Conservation (phyloP, 2,329 filamentous ascomycete genomes). For the Beauveria scarabaeidicola region DNA sequence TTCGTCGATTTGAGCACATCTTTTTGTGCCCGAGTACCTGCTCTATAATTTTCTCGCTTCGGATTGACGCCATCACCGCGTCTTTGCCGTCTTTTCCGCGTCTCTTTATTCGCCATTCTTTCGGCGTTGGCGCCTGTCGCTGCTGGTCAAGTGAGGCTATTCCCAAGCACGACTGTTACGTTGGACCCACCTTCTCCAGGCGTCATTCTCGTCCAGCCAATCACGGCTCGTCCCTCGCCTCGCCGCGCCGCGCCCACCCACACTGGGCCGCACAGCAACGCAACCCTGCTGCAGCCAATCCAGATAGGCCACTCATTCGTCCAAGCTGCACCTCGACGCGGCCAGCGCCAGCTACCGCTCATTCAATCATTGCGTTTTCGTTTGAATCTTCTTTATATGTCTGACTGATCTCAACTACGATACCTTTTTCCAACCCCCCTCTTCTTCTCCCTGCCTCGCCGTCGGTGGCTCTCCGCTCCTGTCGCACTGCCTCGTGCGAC, state of each 20-base stretch:
- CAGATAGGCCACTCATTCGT: not conserved
- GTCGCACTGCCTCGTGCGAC: conserved; percentile 3
- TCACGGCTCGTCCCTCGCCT: conserved; percentile 14
- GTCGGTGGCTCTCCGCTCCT: not conserved
- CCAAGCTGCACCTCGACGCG: not conserved
- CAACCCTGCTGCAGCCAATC: conserved; percentile 6
- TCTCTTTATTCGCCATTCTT: not conserved
- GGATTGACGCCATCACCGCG: conserved; percentile 18
- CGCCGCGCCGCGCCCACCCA: conserved; percentile 1
- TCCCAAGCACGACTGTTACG: conserved; percentile 21
- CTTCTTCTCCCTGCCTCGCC: not conserved
- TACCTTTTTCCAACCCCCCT: too few species aligned
- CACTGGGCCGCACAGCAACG: not conserved
- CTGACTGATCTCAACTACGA: not conserved
- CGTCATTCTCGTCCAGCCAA: conserved; percentile 12
- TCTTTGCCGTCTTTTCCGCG: conserved; percentile 16
- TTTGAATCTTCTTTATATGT: not conserved
- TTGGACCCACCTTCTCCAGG: conserved; percentile 14
- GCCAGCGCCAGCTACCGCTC: not conserved
- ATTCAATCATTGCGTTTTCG: not conserved
- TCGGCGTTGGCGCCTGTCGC: conserved; percentile 10
- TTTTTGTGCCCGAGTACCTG: conserved; percentile 25
- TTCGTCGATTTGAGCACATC: conserved; percentile 27
- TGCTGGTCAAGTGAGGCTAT: conserved; percentile 30
- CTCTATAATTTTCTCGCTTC: conserved; percentile 21